A percentile compares a stretch with the other conserved stretches of the same genome.
Evolutionary conservation across 2,329 filamentous ascomycete genomes (phyloP).

Genomic region (Cryphonectria parasitica): DNA sequence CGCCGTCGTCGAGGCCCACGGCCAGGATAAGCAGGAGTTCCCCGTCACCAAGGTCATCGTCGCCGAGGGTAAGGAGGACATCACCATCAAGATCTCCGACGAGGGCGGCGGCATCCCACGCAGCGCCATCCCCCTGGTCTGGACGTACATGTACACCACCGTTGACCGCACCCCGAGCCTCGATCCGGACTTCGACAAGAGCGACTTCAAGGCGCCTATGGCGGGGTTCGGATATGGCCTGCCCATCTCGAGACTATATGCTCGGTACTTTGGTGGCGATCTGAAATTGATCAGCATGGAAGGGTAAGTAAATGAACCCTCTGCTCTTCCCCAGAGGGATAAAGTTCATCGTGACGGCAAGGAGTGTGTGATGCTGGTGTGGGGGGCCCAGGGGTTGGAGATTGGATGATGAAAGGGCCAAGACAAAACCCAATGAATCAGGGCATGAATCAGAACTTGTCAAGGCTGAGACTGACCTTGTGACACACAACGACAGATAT

Average conservation of each 20-base stretch:
- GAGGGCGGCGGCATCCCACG: slow-evolving; percentile 95
- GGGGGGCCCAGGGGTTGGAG: not conserved
- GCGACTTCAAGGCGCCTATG: slow-evolving; percentile 99
- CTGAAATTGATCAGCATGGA: slow-evolving; percentile 99
- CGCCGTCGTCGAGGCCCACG: slow-evolving; percentile 93
- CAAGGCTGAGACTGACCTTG: slow-evolving; percentile 30
- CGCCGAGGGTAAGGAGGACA: slow-evolving; percentile 96
- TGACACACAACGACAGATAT: slow-evolving; percentile 57
- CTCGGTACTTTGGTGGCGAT: slow-evolving; percentile 96
- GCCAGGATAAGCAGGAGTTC: slow-evolving; percentile 93
- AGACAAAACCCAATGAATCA: not conserved
- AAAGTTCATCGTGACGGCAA: not conserved
- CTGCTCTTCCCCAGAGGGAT: not conserved
- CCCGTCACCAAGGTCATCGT: slow-evolving; percentile 97
- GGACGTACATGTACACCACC: slow-evolving; percentile 99
- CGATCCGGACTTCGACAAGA: slow-evolving; percentile 98
- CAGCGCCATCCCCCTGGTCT: slow-evolving; percentile 93
- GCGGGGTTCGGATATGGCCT: slow-evolving; percentile 98
- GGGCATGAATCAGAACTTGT: not conserved
- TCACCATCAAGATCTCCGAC: slow-evolving; percentile 97
- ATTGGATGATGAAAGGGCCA: not conserved
- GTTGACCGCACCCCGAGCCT: slow-evolving; percentile 94
- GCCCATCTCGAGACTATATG: slow-evolving; percentile 91
- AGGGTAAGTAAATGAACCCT: slow-evolving; percentile 65
- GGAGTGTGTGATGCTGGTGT: not conserved